These are phyloP conservation scores for Podila horticola DNA, from an alignment of 192 early-diverging fungal species.

Conservation along the genomic window DNA sequence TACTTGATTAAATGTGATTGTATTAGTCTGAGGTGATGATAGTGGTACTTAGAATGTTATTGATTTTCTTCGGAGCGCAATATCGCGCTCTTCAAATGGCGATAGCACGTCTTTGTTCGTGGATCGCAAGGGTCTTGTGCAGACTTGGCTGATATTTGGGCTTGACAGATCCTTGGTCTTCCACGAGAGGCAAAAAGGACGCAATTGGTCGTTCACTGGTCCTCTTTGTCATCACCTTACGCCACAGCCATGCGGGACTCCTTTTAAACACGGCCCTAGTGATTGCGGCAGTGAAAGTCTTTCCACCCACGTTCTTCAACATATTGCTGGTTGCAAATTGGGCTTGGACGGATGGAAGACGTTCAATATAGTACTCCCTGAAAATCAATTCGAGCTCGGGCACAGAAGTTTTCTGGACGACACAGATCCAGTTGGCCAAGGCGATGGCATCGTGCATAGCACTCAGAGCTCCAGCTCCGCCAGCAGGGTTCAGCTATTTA, in stretches of 20 bases:
- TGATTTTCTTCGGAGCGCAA: too few relatives aligned
- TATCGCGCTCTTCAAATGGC: background rate
- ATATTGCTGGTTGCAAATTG: background rate
- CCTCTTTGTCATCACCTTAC: background rate
- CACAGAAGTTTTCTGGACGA: constrained; percentile 1
- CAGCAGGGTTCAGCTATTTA: constrained; percentile 7
- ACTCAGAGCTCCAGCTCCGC: constrained; percentile 6
- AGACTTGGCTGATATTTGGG: background rate
- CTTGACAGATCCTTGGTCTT: background rate
- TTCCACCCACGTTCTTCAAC: constrained; percentile 6
- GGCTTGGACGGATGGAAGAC: background rate
- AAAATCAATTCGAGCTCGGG: constrained; percentile 1
- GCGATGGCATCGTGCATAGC: constrained; percentile 7
- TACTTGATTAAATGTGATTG: too few relatives aligned
- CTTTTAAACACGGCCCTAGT: background rate
- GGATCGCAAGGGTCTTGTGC: background rate
- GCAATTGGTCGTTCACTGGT: background rate
- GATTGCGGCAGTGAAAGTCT: background rate
- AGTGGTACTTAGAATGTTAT: too few relatives aligned
- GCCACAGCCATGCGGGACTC: background rate
- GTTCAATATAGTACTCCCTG: background rate
- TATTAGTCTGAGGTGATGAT: too few relatives aligned
- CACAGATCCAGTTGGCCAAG: constrained; percentile 10
- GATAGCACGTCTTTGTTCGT: background rate
- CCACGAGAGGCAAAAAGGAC: background rate